Percentiles rank a stretch among this genome's conserved stretches.
Conservation (phyloP, 371 early-diverging fungal species). For the Rhizopus sp. region DNA sequence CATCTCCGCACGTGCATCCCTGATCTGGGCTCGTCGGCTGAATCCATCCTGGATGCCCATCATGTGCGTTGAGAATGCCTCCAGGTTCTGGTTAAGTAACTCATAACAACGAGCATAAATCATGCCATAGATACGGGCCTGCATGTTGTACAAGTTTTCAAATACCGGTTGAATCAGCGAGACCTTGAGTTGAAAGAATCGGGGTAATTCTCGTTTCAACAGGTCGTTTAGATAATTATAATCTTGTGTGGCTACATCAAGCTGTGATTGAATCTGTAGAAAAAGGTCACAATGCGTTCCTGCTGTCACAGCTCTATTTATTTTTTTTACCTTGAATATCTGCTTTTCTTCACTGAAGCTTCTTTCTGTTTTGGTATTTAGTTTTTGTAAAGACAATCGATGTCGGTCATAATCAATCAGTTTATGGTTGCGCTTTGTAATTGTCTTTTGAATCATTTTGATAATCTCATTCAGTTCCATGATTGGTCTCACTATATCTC, state of each 20-base stretch:
- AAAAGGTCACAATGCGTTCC: background rate
- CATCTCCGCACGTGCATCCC: conserved; percentile 32
- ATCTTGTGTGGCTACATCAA: conserved; percentile 73
- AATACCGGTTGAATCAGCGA: conserved; percentile 76
- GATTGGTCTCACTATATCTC: conserved; percentile 70
- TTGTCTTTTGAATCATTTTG: conserved; percentile 69
- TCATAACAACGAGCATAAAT: conserved; percentile 50
- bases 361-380: conserved; percentile 66
- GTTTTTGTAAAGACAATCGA: conserved; percentile 64
- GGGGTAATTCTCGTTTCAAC: conserved; percentile 66
- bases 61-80: conserved; percentile 27
- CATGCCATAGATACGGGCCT: conserved; percentile 62
- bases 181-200: conserved; percentile 55
- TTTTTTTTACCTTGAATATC: conserved; percentile 58
- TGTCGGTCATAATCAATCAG: conserved; percentile 84
- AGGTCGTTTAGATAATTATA: conserved; percentile 69
- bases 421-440: conserved; percentile 83
- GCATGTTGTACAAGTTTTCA: conserved; percentile 66
- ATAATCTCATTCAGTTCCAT: conserved; percentile 66
- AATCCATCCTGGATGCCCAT: conserved; percentile 42
- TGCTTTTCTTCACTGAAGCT: conserved; percentile 74
- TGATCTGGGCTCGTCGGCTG: conserved; percentile 20
- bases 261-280: conserved; percentile 52
- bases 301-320: background rate
- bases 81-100: conserved; percentile 36